Conservation (phyloP, 2,329 filamentous ascomycete species). For the Colletotrichum sp. region DNA sequence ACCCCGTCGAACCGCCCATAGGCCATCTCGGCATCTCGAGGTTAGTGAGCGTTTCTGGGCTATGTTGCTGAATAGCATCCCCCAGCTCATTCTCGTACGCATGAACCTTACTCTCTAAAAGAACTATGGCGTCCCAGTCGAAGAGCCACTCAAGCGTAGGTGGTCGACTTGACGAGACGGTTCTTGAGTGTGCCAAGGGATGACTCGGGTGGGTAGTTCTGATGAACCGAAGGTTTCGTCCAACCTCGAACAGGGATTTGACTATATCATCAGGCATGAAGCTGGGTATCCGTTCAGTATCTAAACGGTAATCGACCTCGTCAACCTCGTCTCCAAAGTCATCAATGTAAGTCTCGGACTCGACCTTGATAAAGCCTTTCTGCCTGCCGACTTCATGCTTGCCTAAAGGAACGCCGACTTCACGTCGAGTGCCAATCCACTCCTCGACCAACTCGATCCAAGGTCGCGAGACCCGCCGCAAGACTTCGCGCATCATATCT, state of each 20-base stretch:
- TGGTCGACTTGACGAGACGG: conserved; percentile 51
- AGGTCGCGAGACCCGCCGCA: conserved; percentile 66
- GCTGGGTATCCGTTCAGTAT: conserved; percentile 68
- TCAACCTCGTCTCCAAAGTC: conserved; percentile 63
- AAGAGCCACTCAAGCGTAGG: conserved; percentile 72
- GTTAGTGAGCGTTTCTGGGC: neutral
- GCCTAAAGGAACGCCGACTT: conserved; percentile 59
- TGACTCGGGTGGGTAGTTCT: conserved; percentile 74
- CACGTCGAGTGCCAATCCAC: conserved; percentile 75
- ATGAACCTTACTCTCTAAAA: conserved; percentile 64
- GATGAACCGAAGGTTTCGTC: conserved; percentile 76
- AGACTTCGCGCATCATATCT: conserved; percentile 69
- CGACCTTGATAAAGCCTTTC: conserved; percentile 67
- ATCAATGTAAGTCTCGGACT: conserved; percentile 58
- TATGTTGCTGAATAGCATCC: conserved; percentile 30
- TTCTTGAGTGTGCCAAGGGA: conserved; percentile 62
- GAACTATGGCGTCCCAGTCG: conserved; percentile 71
- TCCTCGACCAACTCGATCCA: conserved; percentile 73
- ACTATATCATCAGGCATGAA: conserved; percentile 77
- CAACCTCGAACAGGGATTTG: conserved; percentile 78
- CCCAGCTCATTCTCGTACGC: conserved; percentile 53
- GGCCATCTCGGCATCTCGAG: neutral
- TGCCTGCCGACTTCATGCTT: conserved; percentile 48
- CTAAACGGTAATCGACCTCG: conserved; percentile 67
- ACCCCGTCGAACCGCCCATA: neutral